Conservation (phyloP, 345 rosid species). For the Syzygium grande region DNA sequence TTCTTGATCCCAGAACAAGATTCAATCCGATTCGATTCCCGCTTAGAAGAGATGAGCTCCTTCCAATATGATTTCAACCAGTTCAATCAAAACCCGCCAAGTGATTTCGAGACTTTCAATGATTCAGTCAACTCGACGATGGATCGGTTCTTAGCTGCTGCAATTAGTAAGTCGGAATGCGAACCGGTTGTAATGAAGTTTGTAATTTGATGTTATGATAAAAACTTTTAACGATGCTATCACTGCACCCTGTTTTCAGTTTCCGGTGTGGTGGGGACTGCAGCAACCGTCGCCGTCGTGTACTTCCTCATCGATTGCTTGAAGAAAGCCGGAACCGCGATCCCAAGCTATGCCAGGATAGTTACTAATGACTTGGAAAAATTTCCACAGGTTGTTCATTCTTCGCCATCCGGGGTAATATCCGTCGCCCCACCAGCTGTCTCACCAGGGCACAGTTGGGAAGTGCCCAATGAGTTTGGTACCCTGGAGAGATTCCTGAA, state of each 20-base stretch:
- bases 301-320: conserved; percentile 12
- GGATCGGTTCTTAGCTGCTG: background rate
- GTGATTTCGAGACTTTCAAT: background rate
- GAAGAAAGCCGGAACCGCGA: conserved; percentile 12
- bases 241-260: background rate
- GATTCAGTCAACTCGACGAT: background rate
- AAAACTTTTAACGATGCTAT: background rate
- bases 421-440: background rate
- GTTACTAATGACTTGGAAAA: background rate
- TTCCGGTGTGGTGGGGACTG: background rate
- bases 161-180: background rate
- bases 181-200: background rate
- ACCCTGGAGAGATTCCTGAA: conserved; percentile 18
- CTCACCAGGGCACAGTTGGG: background rate
- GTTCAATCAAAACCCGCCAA: background rate
- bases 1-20: background rate
- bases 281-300: conserved; percentile 1
- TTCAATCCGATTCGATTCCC: background rate
- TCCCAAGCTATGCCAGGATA: conserved; percentile 7
- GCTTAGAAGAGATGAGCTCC: background rate
- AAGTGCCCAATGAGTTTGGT: background rate
- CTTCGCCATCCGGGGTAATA: background rate
- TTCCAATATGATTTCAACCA: background rate
- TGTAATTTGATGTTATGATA: background rate
- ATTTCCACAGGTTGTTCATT: background rate